Evolutionary conservation across 208 protist species (phyloP).

Genomic region (Wallacemonas collosoma): DNA sequence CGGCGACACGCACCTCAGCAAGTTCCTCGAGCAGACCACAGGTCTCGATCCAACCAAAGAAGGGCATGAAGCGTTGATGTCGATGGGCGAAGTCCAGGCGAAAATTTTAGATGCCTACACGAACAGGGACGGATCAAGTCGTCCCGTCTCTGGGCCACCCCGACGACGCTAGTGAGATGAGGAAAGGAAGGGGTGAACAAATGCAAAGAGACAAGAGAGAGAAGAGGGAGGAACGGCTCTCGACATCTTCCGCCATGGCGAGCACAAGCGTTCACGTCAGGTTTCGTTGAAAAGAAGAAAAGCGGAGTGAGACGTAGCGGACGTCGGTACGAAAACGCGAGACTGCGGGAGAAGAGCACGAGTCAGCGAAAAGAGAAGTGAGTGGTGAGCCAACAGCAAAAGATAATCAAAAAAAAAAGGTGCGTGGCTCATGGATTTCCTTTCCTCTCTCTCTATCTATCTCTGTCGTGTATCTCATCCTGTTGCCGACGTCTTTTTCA

Average conservation of each 20-base stretch:
- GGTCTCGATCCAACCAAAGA: slow-evolving; percentile 46
- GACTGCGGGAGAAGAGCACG: not conserved
- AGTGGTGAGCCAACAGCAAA: too few species aligned
- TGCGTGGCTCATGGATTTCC: not conserved
- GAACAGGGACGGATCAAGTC: slow-evolving; percentile 12
- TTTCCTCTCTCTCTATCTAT: slow-evolving; percentile 17
- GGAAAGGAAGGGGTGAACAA: not conserved
- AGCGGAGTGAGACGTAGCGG: too few species aligned
- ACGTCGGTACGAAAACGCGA: not conserved
- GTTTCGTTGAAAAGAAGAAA: too few species aligned
- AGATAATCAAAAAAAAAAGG: not conserved
- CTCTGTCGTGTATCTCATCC: not conserved
- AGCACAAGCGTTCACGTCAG: too few species aligned
- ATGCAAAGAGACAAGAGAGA: not conserved
- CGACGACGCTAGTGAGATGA: not conserved
- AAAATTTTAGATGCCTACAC: slow-evolving; percentile 43
- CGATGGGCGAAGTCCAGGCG: slow-evolving; percentile 55
- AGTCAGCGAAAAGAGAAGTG: not conserved
- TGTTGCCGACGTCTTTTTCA: not conserved
- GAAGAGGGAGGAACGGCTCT: not conserved
- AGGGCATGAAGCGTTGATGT: slow-evolving; percentile 26
- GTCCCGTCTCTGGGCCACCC: not conserved
- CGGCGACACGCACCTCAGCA: slow-evolving; percentile 37
- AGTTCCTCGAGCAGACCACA: slow-evolving; percentile 68
- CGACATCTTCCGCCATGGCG: too few species aligned